phyloP scores from a whole-genome alignment of 495 filamentous ascomycete species.

The Filosporella fistucella region DNA sequence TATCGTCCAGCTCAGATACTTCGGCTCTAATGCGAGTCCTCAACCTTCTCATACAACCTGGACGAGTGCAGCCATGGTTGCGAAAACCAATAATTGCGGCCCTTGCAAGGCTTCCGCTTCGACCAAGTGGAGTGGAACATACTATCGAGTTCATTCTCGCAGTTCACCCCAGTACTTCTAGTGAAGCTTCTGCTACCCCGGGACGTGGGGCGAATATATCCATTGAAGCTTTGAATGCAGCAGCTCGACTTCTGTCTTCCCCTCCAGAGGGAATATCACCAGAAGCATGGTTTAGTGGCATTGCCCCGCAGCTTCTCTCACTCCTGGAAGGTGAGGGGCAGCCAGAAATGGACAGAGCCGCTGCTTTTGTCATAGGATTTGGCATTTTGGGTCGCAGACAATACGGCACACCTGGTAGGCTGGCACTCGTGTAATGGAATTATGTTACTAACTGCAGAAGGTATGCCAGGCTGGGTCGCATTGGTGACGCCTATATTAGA shows the following conservation, averaged over 20 bases:
- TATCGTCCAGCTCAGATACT: conserved; percentile 35
- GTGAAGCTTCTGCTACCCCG: conserved; percentile 23
- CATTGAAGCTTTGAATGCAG: conserved; percentile 66
- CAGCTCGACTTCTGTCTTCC: conserved; percentile 56
- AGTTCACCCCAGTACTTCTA: conserved; percentile 38
- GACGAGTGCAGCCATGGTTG: conserved; percentile 40
- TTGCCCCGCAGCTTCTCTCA: conserved; percentile 61
- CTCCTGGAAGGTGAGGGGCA: conserved; percentile 64
- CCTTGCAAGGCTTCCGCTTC: conserved; percentile 61
- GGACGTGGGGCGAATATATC: conserved; percentile 58
- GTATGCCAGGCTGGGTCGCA: conserved; percentile 62
- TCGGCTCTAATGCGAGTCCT: conserved; percentile 38
- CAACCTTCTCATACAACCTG: conserved; percentile 41
- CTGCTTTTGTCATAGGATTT: conserved; percentile 69
- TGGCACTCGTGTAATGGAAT: neutral
- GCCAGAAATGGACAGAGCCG: conserved; percentile 58
- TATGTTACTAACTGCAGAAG: conserved; percentile 22
- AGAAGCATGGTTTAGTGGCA: conserved; percentile 53
- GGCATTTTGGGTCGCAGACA: conserved; percentile 64
- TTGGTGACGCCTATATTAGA: conserved; percentile 63
- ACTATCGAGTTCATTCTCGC: conserved; percentile 69
- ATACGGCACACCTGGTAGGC: conserved; percentile 61
- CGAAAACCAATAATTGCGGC: conserved; percentile 47
- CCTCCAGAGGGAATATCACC: conserved; percentile 55
- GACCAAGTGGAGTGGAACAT: conserved; percentile 58